A percentile compares a stretch with the other conserved stretches of the same genome.
phyloP scores from a whole-genome alignment of 371 early-diverging fungal genomes.

The Saksenaea oblongispora region DNA sequence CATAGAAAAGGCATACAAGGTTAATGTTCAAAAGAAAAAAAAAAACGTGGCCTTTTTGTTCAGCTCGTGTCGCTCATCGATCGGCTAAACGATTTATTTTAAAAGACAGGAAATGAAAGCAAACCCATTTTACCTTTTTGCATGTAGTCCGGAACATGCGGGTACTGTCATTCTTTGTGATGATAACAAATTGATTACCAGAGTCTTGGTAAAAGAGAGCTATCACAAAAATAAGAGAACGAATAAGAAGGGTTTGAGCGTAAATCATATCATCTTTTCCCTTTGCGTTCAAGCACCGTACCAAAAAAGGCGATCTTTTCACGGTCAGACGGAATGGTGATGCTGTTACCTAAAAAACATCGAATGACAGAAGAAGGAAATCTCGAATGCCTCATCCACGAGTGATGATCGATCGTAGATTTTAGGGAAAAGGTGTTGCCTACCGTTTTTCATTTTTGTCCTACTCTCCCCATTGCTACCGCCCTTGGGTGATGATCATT shows the following conservation, averaged over 20 bases:
- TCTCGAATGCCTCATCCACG: background rate
- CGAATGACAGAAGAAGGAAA: background rate
- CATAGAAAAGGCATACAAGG: background rate
- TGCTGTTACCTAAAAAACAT: background rate
- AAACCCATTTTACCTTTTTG: too few relatives aligned
- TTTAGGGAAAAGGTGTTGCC: background rate
- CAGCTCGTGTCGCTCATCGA: background rate
- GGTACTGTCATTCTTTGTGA: too few relatives aligned
- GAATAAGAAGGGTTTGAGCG: background rate
- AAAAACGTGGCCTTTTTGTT: background rate
- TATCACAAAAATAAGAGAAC: too few relatives aligned
- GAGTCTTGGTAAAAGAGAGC: too few relatives aligned
- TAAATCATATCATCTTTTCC: background rate
- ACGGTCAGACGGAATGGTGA: background rate
- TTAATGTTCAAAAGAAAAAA: background rate
- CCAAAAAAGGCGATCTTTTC: background rate
- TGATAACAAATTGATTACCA: too few relatives aligned
- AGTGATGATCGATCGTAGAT: constrained; percentile 1
- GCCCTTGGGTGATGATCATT: background rate
- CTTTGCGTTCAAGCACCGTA: background rate
- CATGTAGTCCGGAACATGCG: too few relatives aligned
- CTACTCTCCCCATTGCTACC: background rate
- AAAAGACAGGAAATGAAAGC: too few relatives aligned
- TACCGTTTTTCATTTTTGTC: background rate
- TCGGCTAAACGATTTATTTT: background rate